Base-by-base conservation (phyloP, 1,284 basidiomycete species). In the Peniophora sp. region DNA sequence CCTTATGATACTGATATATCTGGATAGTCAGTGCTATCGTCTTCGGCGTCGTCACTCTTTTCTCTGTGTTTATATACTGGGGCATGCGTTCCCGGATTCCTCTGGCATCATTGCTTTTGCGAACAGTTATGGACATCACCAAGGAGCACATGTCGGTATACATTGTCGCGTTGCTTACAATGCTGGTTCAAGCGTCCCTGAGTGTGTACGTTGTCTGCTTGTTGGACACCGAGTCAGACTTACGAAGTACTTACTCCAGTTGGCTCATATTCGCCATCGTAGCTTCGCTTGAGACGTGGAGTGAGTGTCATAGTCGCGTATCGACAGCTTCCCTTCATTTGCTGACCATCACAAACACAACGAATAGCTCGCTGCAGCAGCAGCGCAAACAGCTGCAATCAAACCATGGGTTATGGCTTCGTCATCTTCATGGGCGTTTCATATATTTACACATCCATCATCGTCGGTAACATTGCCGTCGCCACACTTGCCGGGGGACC, bases 91-190 rank as follows among this genome's bases (percentile, higher is more conserved):
- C 77, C 3, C 77, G 89, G 22, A 93, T 95, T 51, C 90, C 90
- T 0, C 69, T 95, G 2, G 85, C 88, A 2, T 81, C 84, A 17
- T 67, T 92, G 6, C 74, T 93, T 6, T 74, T 94, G 2, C 85
- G 92, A 65, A 83, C 89, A 22, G 81, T 86, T 2, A 89, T 92
- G 72, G 89, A 92, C 59, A 77, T 92, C 36, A 78, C 86, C 43
- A 92, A 92, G 62, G 85, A 89, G 59, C 88, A 93, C 66, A 79
- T 75, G 52, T 83, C 81, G 45, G 89, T 92, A 22, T 93, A 89
- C 61, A 69, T 81, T n/a, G 85, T 92, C 14, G 86, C 85, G 1
- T 78, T 94, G 56, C 56, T 75, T 27, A 81, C 86, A 1, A 69
- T 92, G 9, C 58, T 91, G 48, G 48, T 91, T 1, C 87, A 92